These are phyloP conservation scores for Monilinia fructigena DNA, from an alignment of 2,329 filamentous ascomycete genomes.

Conservation along the genomic window DNA sequence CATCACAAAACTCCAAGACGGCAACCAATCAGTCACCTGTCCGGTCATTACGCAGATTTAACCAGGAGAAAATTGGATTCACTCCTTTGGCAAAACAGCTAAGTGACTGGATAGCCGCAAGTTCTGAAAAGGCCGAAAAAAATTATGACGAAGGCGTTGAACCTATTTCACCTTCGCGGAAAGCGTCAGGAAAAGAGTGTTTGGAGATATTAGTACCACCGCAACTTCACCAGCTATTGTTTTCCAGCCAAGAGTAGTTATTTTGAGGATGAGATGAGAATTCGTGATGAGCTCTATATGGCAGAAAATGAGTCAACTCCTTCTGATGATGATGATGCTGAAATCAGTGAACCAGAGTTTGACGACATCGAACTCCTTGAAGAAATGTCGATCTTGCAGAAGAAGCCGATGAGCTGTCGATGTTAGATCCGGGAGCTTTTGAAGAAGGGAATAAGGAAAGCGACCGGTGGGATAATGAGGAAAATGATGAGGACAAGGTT, in stretches of 20 bases:
- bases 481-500: constrained; percentile 5
- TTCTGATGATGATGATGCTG: constrained; percentile 19
- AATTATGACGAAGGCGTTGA: constrained; percentile 14
- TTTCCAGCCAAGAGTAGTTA: constrained; percentile 48
- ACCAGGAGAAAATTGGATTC: constrained; percentile 50
- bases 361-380: constrained; percentile 50
- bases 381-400: constrained; percentile 56
- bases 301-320: constrained; percentile 40
- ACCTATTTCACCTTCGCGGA: constrained; percentile 27
- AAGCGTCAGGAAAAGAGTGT: neutral
- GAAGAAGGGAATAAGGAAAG: constrained; percentile 27
- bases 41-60: constrained; percentile 18
- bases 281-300: constrained; percentile 43
- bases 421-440: constrained; percentile 46
- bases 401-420: constrained; percentile 60
- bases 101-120: constrained; percentile 61
- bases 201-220: neutral
- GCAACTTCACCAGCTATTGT: constrained; percentile 21
- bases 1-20: constrained; percentile 32
- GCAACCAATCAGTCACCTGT: constrained; percentile 10
- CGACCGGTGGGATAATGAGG: constrained; percentile 13
- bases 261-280: constrained; percentile 62
- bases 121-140: constrained; percentile 49
- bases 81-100: constrained; percentile 63
- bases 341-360: constrained; percentile 42